A percentile compares a stretch with the other conserved stretches of the same genome.
phyloP scores from a whole-genome alignment of 1,284 basidiomycete genomes.

The Ustilago cynodontis region DNA sequence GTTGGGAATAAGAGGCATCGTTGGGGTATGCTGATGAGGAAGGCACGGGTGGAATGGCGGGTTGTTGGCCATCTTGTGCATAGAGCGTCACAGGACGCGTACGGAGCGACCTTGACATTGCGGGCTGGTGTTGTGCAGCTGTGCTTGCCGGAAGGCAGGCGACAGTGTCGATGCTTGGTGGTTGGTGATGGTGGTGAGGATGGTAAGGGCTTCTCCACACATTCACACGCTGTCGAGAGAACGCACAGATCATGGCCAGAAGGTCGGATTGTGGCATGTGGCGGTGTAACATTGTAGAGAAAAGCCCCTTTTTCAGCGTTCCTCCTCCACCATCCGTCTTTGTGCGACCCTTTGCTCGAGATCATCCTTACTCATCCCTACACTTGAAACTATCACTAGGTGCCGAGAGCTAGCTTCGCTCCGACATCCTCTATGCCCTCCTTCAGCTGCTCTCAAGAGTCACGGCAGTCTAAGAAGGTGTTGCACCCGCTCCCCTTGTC shows the following conservation, averaged over 20 bases:
- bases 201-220: conserved; percentile 2
- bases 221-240: background rate
- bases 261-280: background rate
- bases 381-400: too few species aligned
- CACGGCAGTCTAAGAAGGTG: too few species aligned
- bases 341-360: background rate
- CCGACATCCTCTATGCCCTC: too few species aligned
- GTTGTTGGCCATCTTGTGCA: conserved; percentile 43
- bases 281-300: background rate
- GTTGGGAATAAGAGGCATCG: conserved; percentile 11
- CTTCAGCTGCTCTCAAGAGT: too few species aligned
- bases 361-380: background rate
- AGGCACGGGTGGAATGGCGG: conserved; percentile 28
- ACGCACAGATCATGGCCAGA: conserved; percentile 16
- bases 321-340: background rate
- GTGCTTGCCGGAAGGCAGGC: conserved; percentile 4
- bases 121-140: background rate
- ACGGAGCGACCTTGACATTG: conserved; percentile 66
- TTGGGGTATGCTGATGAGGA: conserved; percentile 21
- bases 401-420: too few species aligned
- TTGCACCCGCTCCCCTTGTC: background rate
- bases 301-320: background rate
- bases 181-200: conserved; percentile 1
- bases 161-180: background rate
- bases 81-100: conserved; percentile 69